These are phyloP conservation scores for Euryodendron excelsum DNA, from an alignment of 148 eudicot species.

Conservation along the genomic window DNA sequence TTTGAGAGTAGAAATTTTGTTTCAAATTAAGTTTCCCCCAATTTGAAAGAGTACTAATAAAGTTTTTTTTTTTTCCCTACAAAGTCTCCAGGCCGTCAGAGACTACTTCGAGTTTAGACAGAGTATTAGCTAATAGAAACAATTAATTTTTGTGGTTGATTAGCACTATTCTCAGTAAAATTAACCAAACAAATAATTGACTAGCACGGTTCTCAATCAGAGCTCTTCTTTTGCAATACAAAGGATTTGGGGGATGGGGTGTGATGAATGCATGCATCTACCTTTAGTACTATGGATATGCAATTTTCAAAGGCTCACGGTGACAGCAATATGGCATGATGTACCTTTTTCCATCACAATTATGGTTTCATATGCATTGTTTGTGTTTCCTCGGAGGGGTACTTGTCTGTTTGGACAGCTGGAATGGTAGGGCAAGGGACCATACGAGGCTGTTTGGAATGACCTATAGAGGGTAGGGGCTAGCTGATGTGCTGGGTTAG, in stretches of 20 bases:
- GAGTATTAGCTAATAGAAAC: no score
- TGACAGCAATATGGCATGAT: conserved; percentile 10
- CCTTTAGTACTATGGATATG: neutral
- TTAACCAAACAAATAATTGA: no score
- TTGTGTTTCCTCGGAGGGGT: conserved; percentile 41
- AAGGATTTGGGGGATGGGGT: no score
- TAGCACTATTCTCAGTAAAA: no score
- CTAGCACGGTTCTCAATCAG: neutral
- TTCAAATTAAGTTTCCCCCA: no score
- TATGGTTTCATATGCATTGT: neutral
- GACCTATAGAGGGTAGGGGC: conserved; percentile 8
- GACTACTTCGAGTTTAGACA: no score
- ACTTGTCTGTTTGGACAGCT: conserved; percentile 31
- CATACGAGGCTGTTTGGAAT: conserved; percentile 24
- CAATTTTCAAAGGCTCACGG: neutral
- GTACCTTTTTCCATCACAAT: conserved; percentile 5
- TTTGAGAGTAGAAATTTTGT: no score
- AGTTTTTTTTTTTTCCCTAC: no score
- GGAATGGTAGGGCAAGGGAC: conserved; percentile 15
- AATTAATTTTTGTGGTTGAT: no score
- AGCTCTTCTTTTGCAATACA: neutral
- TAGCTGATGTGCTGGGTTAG: conserved; percentile 1
- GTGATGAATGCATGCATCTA: neutral
- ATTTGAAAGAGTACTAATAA: no score
- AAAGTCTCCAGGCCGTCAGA: no score